These are phyloP conservation scores for Eimeria praecox DNA, from an alignment of 169 alveolate genomes.

Conservation along the genomic window DNA sequence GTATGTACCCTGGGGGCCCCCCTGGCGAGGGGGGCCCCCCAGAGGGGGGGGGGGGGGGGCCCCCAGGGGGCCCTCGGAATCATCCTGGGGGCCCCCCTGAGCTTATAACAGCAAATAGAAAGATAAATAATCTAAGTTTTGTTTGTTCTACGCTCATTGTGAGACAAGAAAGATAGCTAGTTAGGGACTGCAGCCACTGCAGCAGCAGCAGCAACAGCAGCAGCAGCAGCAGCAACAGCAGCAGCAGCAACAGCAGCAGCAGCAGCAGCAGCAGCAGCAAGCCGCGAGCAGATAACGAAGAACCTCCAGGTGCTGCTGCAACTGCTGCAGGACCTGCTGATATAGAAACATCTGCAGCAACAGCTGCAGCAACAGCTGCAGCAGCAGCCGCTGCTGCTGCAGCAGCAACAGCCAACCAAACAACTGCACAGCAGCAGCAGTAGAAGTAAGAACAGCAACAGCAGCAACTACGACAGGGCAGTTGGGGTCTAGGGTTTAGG, in stretches of 20 bases:
- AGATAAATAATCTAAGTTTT: too few relatives aligned
- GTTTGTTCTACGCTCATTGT: too few relatives aligned
- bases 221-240: too few relatives aligned
- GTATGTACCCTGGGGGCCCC: too few relatives aligned
- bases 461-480: background rate
- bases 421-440: conserved; percentile 7
- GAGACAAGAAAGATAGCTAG: too few relatives aligned
- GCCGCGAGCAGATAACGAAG: background rate
- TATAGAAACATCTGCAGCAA: background rate
- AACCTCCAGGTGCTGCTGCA: background rate
- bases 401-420: background rate
- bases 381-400: background rate
- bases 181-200: background rate
- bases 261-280: background rate
- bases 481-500: background rate
- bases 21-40: too few relatives aligned
- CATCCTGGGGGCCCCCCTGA: background rate
- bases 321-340: background rate
- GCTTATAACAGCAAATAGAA: background rate
- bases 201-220: conserved; percentile 18
- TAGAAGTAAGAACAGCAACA: background rate
- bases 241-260: conserved; percentile 6
- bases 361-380: background rate
- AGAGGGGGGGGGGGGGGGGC: too few relatives aligned
- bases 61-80: conserved; percentile 28